Base-by-base conservation (phyloP, 2,329 filamentous ascomycete genomes). In the Aspergillus phoenicis region DNA sequence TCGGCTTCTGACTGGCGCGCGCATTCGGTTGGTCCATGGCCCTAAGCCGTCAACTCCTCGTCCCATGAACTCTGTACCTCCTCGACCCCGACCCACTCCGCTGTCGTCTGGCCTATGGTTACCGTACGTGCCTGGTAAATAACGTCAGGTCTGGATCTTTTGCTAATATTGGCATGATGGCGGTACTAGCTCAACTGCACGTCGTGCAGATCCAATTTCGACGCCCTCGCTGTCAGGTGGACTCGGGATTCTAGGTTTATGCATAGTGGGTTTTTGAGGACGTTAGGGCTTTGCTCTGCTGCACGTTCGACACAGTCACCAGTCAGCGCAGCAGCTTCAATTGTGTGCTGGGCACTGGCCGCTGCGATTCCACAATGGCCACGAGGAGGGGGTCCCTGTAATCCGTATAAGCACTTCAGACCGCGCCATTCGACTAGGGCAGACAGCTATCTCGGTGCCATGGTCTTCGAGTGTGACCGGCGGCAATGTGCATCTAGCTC, bases 171-270 rank as follows among this genome's bases (percentile, higher is more conserved):
- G 47, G 47, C 47, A 51, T 11, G 41, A 49, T 22, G 38, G 28
- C 53, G 43, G 15, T 49, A 49, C 47, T 51, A 30, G 47, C 47
- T 51, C 26, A n/a, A 30, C 20, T 49, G 54, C 43, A 61, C 24
- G 38, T 47, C 26, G 17, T 58, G 61, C 43, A 58, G 61, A 63
- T 63, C 54, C 22, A 57, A 63, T 60, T 57, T 55, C 48, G 45
- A 57, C 58, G 48, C 49, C 39, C 60, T 60, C 30, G 60, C 54
- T 62, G 57, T 62, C 57, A 58, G 52, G 57, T 58, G 62, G 60
- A 55, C 45, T 36, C 6, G n/a, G 28, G 58, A 41, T 45, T 57
- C 48, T 57, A 57, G 47, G 33, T 47, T 45, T 45, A 64, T 60
- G 60, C 53, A 62, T 57, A 51, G 47, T 51, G 47, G n/a, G 8